Percentiles rank a stretch among this genome's conserved stretches.
Conservation (phyloP, 768 basidiomycete genomes). For the Antrodiella citrinella region DNA sequence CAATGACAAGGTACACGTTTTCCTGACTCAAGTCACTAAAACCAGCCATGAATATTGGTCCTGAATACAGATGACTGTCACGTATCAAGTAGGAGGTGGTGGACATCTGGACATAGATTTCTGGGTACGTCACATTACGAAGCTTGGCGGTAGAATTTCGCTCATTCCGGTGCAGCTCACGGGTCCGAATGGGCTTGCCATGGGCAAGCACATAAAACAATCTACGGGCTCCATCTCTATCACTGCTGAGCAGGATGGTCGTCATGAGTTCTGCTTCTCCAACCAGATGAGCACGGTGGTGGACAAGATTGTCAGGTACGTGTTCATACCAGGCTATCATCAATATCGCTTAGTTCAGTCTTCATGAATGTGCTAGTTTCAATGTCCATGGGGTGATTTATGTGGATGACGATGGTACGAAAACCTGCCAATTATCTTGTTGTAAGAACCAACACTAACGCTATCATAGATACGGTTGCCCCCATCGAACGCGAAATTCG, state of each 20-base stretch:
- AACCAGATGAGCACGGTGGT: slow-evolving; percentile 98
- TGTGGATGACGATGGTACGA: slow-evolving; percentile 80
- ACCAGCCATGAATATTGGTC: no score
- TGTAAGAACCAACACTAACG: neutral
- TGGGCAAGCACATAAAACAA: slow-evolving; percentile 78
- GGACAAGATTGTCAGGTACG: slow-evolving; percentile 90
- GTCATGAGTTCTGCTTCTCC: slow-evolving; percentile 95
- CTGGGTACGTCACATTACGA: slow-evolving; percentile 49
- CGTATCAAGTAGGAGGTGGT: slow-evolving; percentile 97
- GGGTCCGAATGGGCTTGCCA: slow-evolving; percentile 59
- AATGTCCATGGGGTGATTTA: slow-evolving; percentile 98
- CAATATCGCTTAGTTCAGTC: neutral
- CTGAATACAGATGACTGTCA: slow-evolving; percentile 86
- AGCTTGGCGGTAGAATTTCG: neutral
- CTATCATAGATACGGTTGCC: slow-evolving; percentile 62
- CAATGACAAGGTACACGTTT: slow-evolving; percentile 70
- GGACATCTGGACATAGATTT: slow-evolving; percentile 98
- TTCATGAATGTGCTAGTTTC: slow-evolving; percentile 36
- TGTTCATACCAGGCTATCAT: slow-evolving; percentile 2
- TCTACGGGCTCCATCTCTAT: slow-evolving; percentile 85
- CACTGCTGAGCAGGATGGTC: slow-evolving; percentile 80
- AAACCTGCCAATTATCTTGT: slow-evolving; percentile 6
- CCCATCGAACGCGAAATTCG: slow-evolving; percentile 97
- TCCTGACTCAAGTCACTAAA: neutral
- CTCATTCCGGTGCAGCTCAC: slow-evolving; percentile 51